A percentile compares a stretch with the other conserved stretches of the same genome.
phyloP scores from a whole-genome alignment of 202 grass and related monocot genomes.

The Zizania palustris region DNA sequence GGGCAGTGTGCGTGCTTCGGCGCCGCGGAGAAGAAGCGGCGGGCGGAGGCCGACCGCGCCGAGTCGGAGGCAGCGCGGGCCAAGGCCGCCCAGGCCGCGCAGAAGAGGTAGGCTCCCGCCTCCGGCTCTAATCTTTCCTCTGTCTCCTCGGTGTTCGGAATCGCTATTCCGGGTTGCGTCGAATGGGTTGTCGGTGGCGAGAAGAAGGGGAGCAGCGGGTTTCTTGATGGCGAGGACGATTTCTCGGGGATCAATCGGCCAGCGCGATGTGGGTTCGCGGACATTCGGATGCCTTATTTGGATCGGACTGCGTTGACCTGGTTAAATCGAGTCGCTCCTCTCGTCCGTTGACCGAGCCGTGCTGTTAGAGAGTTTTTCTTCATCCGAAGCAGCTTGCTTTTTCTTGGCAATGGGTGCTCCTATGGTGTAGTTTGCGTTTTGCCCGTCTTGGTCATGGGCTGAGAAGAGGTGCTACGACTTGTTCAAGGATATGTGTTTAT shows the following conservation, averaged over 20 bases:
- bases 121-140: background rate
- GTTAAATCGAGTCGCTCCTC: background rate
- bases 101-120: constrained; percentile 56
- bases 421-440: too few relatives aligned
- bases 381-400: too few relatives aligned
- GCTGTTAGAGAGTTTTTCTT: background rate
- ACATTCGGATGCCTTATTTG: background rate
- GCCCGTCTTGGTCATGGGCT: too few relatives aligned
- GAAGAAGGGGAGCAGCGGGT: background rate
- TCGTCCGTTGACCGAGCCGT: background rate
- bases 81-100: constrained; percentile 84
- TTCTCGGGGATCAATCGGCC: background rate
- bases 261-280: background rate
- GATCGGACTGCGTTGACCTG: background rate
- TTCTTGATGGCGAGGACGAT: background rate
- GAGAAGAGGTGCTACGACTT: too few relatives aligned
- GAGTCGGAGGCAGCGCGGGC: constrained; percentile 72
- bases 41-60: constrained; percentile 51
- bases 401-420: too few relatives aligned
- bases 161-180: too few relatives aligned
- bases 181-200: background rate
- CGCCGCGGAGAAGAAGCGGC: constrained; percentile 55
- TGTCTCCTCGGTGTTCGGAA: background rate
- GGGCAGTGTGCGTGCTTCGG: constrained; percentile 85
- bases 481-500: background rate